Evolutionary conservation across 2,329 filamentous ascomycete genomes (phyloP), one percentile per base, ranked within the genome.

Genomic region (Tolypocladium paradoxum): DNA sequence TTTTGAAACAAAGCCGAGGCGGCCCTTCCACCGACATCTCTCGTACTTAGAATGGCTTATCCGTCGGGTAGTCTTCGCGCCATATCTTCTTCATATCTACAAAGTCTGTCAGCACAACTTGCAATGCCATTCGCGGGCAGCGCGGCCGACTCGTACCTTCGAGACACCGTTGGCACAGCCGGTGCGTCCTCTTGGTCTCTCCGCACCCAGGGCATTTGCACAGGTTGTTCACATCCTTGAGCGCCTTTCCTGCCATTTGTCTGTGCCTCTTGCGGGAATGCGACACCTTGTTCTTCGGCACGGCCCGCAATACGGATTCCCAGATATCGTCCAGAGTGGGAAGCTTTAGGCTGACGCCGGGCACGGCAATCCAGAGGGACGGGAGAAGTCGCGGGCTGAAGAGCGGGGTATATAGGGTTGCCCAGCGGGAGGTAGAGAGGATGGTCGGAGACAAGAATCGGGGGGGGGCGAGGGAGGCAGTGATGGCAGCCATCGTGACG

Each of bases 241-340:
- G 72, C 46, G 85, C 92, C 74, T 99, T 99, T 65, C 93, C 93
- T 27, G 91, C 92, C 85, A 97, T 87, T 67, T 95, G 90, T 64
- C 95, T 83, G 66, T 90, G 85, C 62, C 93, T 82, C 78, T 90
- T 96, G 76, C 93, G 96, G 76, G 89, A 89, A 70, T 99, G 90
- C 43, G 92, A 96, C 35, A 90, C 95, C 81, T 97, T 99, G 76
- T 96, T 97, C 80, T 99, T 99, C 6, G 93, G 93, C 18, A 97
- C 93, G 1, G 93, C 93, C 60, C 85, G 85, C 60, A 99, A 77
- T 47, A 99, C 81, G 6, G 88, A 90, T 61, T 96, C 92, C 92
- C 92, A 97, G 63, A 99, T 84, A 57, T 87, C 88, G 53, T 82
- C 84, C 24, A 96, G 72, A 49, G 75, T 81, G 9, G 76, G 76